Conservation (phyloP, 73 alveolate species). For the Tetrahymena malaccensis region DNA sequence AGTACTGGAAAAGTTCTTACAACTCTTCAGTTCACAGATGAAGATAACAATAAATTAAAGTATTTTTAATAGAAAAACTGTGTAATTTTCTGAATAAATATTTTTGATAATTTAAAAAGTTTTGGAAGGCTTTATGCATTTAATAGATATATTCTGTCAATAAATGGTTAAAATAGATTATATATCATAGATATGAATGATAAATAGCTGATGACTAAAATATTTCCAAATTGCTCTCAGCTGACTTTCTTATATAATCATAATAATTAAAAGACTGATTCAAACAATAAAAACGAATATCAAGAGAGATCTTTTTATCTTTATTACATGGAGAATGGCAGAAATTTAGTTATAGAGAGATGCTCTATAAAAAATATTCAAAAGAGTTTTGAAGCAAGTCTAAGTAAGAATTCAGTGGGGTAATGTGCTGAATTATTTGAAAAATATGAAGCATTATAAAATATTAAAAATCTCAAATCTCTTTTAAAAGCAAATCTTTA, state of each 20-base stretch:
- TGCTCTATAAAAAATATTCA: not conserved
- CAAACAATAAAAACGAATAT: not conserved
- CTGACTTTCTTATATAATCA: not conserved
- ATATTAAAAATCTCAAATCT: not conserved
- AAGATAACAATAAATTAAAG: not conserved
- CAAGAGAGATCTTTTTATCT: not conserved
- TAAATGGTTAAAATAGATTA: not conserved
- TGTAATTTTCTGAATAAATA: not conserved
- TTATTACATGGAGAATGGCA: not conserved
- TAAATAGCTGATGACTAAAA: not conserved
- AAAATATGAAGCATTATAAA: not conserved
- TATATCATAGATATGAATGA: not conserved
- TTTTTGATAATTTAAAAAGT: not conserved
- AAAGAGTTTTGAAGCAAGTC: not conserved
- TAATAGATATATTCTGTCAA: not conserved
- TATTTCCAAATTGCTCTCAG: not conserved
- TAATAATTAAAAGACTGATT: not conserved
- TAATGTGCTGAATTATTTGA: not conserved
- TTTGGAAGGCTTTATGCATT: not conserved
- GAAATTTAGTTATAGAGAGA: not conserved
- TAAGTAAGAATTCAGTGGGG: not conserved
- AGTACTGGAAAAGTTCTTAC: not conserved
- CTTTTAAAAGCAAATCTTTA: not conserved
- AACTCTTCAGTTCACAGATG: not conserved
- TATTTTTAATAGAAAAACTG: not conserved